Conservation (phyloP, 345 rosid genomes). For the Populus tremula region DNA sequence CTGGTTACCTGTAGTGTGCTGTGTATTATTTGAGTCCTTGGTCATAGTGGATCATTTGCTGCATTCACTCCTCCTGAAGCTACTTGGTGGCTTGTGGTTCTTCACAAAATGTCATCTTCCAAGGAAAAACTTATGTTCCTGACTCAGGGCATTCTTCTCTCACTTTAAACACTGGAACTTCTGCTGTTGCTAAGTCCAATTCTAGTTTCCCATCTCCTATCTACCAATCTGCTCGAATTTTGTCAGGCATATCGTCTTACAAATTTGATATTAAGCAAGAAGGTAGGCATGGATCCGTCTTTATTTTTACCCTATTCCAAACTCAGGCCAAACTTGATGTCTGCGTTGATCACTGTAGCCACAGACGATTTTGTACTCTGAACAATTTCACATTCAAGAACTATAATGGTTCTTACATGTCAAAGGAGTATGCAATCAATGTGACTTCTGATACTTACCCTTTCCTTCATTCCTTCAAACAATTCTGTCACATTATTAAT, state of each 20-base stretch:
- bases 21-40: constrained; percentile 41
- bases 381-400: constrained; percentile 75
- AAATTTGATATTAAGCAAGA: constrained; percentile 54
- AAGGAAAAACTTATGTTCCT: constrained; percentile 76
- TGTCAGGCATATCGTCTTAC: constrained; percentile 66
- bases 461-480: constrained; percentile 70
- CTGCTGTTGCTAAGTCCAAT: constrained; percentile 47
- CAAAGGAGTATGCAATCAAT: constrained; percentile 89
- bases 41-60: constrained; percentile 38
- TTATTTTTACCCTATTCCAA: constrained; percentile 67
- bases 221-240: constrained; percentile 78
- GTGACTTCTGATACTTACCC: constrained; percentile 58
- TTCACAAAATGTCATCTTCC: constrained; percentile 57
- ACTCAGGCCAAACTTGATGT: constrained; percentile 48
- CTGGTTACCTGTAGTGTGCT: constrained; percentile 31
- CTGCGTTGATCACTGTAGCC: constrained; percentile 61
- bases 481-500: constrained; percentile 75
- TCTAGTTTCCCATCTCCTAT: constrained; percentile 51
- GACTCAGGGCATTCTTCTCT: constrained; percentile 62
- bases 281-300: constrained; percentile 98
- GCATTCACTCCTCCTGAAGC: constrained; percentile 64
- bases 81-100: constrained; percentile 89
- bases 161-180: constrained; percentile 48
- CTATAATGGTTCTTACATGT: constrained; percentile 53
- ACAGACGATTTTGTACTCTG: constrained; percentile 84